Evolutionary conservation across 345 rosid species (phyloP).

Genomic region (Dimocarpus longan): DNA sequence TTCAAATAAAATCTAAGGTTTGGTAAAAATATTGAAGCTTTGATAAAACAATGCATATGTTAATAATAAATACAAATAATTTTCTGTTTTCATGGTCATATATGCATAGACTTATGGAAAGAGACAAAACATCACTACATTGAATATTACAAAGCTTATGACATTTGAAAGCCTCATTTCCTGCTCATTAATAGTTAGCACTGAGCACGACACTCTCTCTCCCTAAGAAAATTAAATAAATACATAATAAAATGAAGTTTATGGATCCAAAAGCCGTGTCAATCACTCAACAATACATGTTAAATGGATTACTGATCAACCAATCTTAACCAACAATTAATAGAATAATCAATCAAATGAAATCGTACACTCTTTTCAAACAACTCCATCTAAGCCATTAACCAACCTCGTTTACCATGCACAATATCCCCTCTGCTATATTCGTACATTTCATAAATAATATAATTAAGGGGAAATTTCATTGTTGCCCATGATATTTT

Average conservation of each 20-base stretch:
- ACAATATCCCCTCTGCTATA: too few relatives aligned
- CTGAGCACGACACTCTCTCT: not conserved
- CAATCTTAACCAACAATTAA: not conserved
- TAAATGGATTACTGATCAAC: conserved; percentile 23
- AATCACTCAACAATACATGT: conserved; percentile 25
- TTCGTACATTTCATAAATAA: too few relatives aligned
- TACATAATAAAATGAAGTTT: not conserved
- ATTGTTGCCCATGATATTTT: too few relatives aligned
- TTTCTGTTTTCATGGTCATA: not conserved
- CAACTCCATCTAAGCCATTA: not conserved
- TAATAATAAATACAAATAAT: not conserved
- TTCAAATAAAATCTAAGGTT: not conserved
- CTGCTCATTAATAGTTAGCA: not conserved
- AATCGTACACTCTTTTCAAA: conserved; percentile 1
- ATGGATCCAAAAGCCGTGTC: conserved; percentile 32
- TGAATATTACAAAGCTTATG: not conserved
- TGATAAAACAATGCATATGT: not conserved
- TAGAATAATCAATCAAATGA: not conserved
- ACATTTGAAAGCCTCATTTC: conserved; percentile 6
- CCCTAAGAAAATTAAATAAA: conserved; percentile 10
- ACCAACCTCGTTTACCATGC: conserved; percentile 4
- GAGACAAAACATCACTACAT: not conserved
- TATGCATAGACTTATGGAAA: not conserved
- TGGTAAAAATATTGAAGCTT: not conserved
- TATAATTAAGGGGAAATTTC: too few relatives aligned